phyloP scores from a whole-genome alignment of 768 basidiomycete species.

The Termitomyces sp. region DNA sequence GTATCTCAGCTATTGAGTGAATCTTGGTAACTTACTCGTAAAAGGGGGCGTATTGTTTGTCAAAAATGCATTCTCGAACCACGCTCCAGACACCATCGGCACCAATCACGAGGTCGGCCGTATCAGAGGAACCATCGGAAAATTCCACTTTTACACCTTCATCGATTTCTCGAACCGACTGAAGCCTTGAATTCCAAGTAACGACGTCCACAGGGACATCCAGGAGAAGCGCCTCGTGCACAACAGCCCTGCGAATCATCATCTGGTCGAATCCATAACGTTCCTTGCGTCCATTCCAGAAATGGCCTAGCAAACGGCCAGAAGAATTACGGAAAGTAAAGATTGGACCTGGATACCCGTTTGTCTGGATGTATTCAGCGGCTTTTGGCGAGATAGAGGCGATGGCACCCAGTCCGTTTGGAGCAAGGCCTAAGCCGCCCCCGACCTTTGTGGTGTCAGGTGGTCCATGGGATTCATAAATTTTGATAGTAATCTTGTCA shows the following conservation, averaged over 20 bases:
- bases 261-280: constrained; percentile 29
- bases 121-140: constrained; percentile 27
- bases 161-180: constrained; percentile 21
- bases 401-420: constrained; percentile 35
- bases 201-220: constrained; percentile 25
- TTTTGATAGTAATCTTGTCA: constrained; percentile 15
- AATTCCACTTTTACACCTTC: constrained; percentile 24
- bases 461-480: constrained; percentile 30
- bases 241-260: constrained; percentile 28
- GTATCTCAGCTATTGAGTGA: neutral
- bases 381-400: constrained; percentile 24
- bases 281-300: constrained; percentile 23
- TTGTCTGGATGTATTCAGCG: constrained; percentile 24
- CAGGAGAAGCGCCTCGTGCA: constrained; percentile 30
- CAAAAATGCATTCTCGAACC: constrained; percentile 28
- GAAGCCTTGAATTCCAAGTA: constrained; percentile 26
- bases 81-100: constrained; percentile 37
- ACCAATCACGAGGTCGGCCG: constrained; percentile 34
- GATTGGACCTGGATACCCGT: constrained; percentile 6
- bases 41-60: constrained; percentile 20
- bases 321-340: constrained; percentile 23
- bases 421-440: constrained; percentile 34
- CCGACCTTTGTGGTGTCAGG: constrained; percentile 26
- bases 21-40: constrained; percentile 22
- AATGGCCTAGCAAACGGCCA: constrained; percentile 28